These are phyloP conservation scores for Allomyces macrogynus DNA, from an alignment of 192 early-diverging fungal genomes.

Conservation along the genomic window DNA sequence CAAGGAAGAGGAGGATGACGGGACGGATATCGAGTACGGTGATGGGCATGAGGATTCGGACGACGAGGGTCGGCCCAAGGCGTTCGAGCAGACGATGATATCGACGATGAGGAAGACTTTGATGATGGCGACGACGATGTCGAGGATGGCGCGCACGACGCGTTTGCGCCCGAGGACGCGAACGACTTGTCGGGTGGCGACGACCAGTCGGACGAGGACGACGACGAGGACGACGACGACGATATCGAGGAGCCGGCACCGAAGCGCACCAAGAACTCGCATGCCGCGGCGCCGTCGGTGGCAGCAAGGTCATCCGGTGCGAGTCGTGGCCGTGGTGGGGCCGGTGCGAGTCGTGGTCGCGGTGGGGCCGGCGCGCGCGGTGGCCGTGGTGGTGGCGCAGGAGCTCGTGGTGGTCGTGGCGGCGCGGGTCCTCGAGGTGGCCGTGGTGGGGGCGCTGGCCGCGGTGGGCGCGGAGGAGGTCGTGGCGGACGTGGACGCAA, in stretches of 20 bases:
- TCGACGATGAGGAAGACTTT: conserved; percentile 10
- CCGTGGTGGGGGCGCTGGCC: no score
- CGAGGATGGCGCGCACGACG: conserved; percentile 13
- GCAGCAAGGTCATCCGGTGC: no score
- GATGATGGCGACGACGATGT: conserved; percentile 11
- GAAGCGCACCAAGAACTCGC: neutral
- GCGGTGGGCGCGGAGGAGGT: no score
- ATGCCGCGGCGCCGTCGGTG: no score
- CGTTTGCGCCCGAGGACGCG: conserved; percentile 5
- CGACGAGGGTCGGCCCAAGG: conserved; percentile 1
- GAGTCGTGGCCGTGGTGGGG: no score
- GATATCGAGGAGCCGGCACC: conserved; percentile 1
- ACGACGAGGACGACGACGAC: conserved; percentile 11
- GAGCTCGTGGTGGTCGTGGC: no score
- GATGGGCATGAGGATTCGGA: conserved; percentile 10
- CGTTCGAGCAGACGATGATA: conserved; percentile 9
- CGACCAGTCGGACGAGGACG: conserved; percentile 13
- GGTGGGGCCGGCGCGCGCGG: no score
- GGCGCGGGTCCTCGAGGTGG: no score
- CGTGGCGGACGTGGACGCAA: no score
- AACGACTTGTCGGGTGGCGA: conserved; percentile 19
- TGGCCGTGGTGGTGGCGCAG: no score
- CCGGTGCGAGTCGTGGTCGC: no score
- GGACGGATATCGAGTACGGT: neutral
- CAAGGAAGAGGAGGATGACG: conserved; percentile 14